phyloP scores from a whole-genome alignment of 164 flowering plant species.

The Vitis amurensis region DNA sequence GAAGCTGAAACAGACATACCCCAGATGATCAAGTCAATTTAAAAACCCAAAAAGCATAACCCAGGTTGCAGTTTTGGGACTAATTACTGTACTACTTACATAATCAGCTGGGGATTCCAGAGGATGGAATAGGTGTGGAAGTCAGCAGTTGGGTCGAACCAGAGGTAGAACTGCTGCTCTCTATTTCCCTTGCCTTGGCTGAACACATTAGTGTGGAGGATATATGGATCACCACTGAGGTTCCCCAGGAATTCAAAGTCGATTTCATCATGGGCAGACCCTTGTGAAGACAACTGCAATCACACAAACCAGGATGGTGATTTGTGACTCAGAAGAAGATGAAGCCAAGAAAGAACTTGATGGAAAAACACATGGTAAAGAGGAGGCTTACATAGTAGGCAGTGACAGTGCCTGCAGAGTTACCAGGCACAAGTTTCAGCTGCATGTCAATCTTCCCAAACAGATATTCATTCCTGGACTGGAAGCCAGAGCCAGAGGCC shows the following conservation, averaged over 20 bases:
- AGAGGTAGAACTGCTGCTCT: constrained; percentile 30
- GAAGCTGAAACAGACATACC: constrained; percentile 11
- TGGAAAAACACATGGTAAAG: not conserved
- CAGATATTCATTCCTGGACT: constrained; percentile 36
- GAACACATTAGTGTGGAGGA: constrained; percentile 23
- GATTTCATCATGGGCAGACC: constrained; percentile 23
- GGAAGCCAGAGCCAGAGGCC: constrained; percentile 45
- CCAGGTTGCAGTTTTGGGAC: no score
- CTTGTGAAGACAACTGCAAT: constrained; percentile 16
- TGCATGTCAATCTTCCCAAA: constrained; percentile 46
- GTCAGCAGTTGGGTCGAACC: constrained; percentile 27
- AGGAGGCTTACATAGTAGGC: constrained; percentile 37
- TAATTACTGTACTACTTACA: constrained; percentile 7
- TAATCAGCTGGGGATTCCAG: constrained; percentile 22
- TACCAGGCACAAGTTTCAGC: constrained; percentile 50
- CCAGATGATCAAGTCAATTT: no score
- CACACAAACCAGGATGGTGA: not conserved
- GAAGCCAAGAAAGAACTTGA: no score
- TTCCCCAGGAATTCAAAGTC: constrained; percentile 31
- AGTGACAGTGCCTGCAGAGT: constrained; percentile 61
- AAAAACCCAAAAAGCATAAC: no score
- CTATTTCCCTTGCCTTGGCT: constrained; percentile 25
- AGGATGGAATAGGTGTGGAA: constrained; percentile 32
- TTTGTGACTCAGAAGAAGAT: no score
- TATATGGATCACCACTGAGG: constrained; percentile 25